Evolutionary conservation across 345 rosid genomes (phyloP), one percentile per base, ranked within the genome.

Genomic region (Syzygium aromaticum): DNA sequence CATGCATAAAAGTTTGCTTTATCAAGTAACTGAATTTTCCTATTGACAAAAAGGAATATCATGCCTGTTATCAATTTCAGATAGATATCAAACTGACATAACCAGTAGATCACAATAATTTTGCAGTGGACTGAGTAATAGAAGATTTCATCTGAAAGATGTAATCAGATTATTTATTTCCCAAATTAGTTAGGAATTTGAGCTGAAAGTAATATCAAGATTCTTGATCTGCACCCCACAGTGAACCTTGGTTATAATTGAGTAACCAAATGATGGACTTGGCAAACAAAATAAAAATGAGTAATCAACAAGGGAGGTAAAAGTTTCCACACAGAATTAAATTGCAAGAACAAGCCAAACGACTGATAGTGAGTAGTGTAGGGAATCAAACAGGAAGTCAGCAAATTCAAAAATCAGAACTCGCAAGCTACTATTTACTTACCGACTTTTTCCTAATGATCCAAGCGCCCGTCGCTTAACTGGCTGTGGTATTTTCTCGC

Each of bases 381-480:
- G 73, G n/a, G 73, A 14, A 61, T 33, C 73, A 61, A 61, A 73
- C 49, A 38, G 80, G 82, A 73, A 73, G 49, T 73, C 49, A 73
- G 80, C 80, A 73, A 73, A 22, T 38, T 2, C 8, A 54, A 87
- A 84, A 23, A 52, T 51, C 38, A 63, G 54, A 87, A 61, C 52
- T 84, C 64, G 59, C 52, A 87, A 86, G 77, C 40, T 85, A 87
- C 52, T 17, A 85, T 88, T 59, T 54, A 91, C 97, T 90, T 88
- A 97, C 99, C 98, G 91, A 89, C 97, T 97, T 94, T 96, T 93
- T 88, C 99, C 99, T 86, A 97, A 89, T 57, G 99, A 95, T 86
- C 99, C 99, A 40, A 97, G 98, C 59, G 97, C 96, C 86, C 91
- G 90, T 52, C 94, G 95, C 90, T 94, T 93, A 57, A 95, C 95